These are phyloP conservation scores for Mucor velutinosus DNA, from an alignment of 371 early-diverging fungal genomes.

Conservation along the genomic window DNA sequence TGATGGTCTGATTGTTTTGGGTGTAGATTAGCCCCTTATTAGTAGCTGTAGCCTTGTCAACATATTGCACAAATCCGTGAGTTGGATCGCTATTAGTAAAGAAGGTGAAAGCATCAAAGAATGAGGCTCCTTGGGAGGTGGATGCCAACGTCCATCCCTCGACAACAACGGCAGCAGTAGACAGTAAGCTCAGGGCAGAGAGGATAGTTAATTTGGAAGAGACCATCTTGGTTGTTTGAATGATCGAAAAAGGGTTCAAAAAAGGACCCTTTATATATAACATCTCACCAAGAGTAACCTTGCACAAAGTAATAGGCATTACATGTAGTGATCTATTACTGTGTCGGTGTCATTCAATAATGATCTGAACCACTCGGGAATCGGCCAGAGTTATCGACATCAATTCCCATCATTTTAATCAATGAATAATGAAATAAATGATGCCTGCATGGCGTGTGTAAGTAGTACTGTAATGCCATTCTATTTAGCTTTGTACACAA, in stretches of 20 bases:
- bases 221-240: not conserved
- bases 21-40: constrained; percentile 4
- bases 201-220: not conserved
- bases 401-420: not conserved
- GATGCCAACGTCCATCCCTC: constrained; percentile 23
- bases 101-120: constrained; percentile 42
- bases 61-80: constrained; percentile 49
- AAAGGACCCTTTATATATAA: not conserved
- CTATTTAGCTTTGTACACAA: not conserved
- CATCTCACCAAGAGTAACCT: not conserved
- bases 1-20: constrained; percentile 12
- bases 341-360: not conserved
- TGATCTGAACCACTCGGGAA: not conserved
- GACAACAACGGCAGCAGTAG: not conserved
- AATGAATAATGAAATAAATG: not conserved
- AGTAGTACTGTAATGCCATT: not conserved
- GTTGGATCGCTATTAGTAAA: constrained; percentile 47
- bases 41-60: constrained; percentile 29
- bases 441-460: not conserved
- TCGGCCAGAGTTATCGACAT: not conserved
- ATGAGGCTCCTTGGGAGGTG: constrained; percentile 11
- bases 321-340: not conserved
- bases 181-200: not conserved
- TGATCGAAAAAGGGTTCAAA: not conserved
- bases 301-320: not conserved